A percentile compares a stretch with the other conserved stretches of the same genome.
Evolutionary conservation across 1,284 basidiomycete genomes (phyloP).

Genomic region (Taiwanofungus camphoratus): DNA sequence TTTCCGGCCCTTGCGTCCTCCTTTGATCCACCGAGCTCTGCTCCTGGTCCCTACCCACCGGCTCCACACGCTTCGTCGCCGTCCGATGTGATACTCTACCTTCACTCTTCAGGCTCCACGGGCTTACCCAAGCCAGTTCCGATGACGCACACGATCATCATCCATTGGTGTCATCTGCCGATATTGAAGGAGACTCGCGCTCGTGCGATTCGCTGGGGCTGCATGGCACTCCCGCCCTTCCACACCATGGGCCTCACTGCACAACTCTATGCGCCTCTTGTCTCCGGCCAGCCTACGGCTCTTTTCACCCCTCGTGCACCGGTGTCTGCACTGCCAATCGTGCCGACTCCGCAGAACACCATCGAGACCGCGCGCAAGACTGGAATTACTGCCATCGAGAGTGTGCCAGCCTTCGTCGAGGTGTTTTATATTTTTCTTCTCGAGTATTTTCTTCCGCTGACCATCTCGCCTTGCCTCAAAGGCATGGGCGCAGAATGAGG

Average conservation of each 20-base stretch:
- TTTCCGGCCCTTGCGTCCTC: slow-evolving; percentile 11
- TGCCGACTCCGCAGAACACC: slow-evolving; percentile 15
- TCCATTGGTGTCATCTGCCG: slow-evolving; percentile 6
- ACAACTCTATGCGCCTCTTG: slow-evolving; percentile 13
- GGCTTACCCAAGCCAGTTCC: slow-evolving; percentile 20
- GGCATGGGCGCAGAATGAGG: slow-evolving; percentile 16
- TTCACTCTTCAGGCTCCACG: slow-evolving; percentile 22
- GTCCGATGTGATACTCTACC: slow-evolving; percentile 9
- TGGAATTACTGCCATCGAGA: slow-evolving; percentile 6
- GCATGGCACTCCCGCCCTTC: slow-evolving; percentile 15
- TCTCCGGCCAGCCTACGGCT: slow-evolving; percentile 6
- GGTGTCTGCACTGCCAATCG: background rate
- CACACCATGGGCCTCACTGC: slow-evolving; percentile 15
- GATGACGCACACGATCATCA: slow-evolving; percentile 8
- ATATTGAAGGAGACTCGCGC: background rate
- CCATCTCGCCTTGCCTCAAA: no score
- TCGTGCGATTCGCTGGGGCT: slow-evolving; percentile 10
- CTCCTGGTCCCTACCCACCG: slow-evolving; percentile 8
- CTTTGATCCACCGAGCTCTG: background rate
- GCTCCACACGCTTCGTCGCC: background rate
- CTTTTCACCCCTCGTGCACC: slow-evolving; percentile 12
- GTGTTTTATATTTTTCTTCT: slow-evolving; percentile 9
- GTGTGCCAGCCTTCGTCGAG: slow-evolving; percentile 18
- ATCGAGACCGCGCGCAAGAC: slow-evolving; percentile 9
- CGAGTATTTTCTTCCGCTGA: no score